These are phyloP conservation scores for Globisporangium heterothallicum DNA, from an alignment of 352 stramenopile genomes.

Conservation along the genomic window DNA sequence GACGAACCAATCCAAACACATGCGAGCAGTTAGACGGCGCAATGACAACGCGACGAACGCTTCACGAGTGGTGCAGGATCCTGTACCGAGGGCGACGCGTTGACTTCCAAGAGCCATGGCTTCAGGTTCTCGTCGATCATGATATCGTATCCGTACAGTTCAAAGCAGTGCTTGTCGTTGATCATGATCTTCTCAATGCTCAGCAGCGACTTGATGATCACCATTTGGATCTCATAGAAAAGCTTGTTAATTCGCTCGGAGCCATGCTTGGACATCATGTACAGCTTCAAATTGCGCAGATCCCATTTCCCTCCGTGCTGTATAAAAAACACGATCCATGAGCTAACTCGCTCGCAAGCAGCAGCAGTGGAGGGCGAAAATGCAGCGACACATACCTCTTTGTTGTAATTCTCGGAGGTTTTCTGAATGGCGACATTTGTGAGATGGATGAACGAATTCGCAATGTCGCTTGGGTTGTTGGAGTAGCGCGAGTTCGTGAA, in stretches of 20 bases:
- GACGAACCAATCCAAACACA: neutral
- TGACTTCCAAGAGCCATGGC: conserved; percentile 91
- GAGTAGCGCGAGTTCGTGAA: conserved; percentile 92
- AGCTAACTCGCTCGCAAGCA: too few species aligned
- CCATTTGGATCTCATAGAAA: conserved; percentile 89
- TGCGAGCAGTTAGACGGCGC: neutral
- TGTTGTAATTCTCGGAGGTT: conserved; percentile 92
- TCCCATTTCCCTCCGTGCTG: conserved; percentile 90
- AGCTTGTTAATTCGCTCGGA: conserved; percentile 73
- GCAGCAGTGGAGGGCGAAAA: too few species aligned
- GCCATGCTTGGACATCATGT: conserved; percentile 88
- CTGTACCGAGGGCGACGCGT: conserved; percentile 87
- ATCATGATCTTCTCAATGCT: conserved; percentile 94
- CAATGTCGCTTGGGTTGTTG: conserved; percentile 84
- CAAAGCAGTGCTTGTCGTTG: conserved; percentile 94
- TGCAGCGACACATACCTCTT: conserved; percentile 31
- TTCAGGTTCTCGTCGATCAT: conserved; percentile 91
- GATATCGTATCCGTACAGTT: conserved; percentile 93
- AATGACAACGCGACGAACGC: neutral
- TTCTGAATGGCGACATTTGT: conserved; percentile 96
- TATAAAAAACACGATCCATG: too few species aligned
- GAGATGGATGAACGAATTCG: conserved; percentile 91
- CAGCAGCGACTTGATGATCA: conserved; percentile 83
- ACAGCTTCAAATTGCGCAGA: conserved; percentile 87
- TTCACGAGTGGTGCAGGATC: neutral